Conservation (phyloP, 2,329 filamentous ascomycete species). For the Penicillium sp. region DNA sequence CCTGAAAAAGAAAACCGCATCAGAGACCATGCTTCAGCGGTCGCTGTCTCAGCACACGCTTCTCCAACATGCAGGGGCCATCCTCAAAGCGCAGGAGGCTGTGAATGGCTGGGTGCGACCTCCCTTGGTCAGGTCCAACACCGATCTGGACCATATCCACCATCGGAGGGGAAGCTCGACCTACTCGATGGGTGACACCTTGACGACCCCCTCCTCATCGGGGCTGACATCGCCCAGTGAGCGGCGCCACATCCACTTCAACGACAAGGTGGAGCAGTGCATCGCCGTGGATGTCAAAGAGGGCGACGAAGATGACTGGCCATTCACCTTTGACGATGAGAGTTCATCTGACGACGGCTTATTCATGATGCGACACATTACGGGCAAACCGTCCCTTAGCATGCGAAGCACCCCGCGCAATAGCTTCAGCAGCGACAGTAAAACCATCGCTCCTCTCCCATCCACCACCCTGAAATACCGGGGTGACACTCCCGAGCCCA, state of each 20-base stretch:
- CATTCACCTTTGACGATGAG: constrained; percentile 43
- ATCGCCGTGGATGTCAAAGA: constrained; percentile 87
- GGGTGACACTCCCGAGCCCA: constrained; percentile 66
- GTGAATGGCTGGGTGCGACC: constrained; percentile 51
- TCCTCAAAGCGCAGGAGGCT: constrained; percentile 75
- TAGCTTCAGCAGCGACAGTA: constrained; percentile 61
- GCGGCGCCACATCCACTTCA: constrained; percentile 89
- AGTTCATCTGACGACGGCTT: constrained; percentile 71
- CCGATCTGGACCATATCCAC: constrained; percentile 64
- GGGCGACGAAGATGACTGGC: constrained; percentile 55
- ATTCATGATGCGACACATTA: constrained; percentile 73
- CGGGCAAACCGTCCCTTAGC: constrained; percentile 49
- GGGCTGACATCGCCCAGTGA: constrained; percentile 61
- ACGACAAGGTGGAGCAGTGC: constrained; percentile 91
- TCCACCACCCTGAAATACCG: constrained; percentile 83
- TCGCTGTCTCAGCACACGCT: constrained; percentile 85
- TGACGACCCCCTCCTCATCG: constrained; percentile 66
- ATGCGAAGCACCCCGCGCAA: constrained; percentile 52
- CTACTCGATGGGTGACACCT: constrained; percentile 51
- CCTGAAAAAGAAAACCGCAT: constrained; percentile 93
- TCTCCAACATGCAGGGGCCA: constrained; percentile 81
- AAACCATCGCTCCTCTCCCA: constrained; percentile 81
- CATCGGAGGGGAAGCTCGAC: constrained; percentile 55
- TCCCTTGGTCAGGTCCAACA: constrained; percentile 58
- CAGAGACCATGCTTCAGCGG: constrained; percentile 86